phyloP scores from a whole-genome alignment of 2,329 filamentous ascomycete genomes.

The Xylaria sp. region DNA sequence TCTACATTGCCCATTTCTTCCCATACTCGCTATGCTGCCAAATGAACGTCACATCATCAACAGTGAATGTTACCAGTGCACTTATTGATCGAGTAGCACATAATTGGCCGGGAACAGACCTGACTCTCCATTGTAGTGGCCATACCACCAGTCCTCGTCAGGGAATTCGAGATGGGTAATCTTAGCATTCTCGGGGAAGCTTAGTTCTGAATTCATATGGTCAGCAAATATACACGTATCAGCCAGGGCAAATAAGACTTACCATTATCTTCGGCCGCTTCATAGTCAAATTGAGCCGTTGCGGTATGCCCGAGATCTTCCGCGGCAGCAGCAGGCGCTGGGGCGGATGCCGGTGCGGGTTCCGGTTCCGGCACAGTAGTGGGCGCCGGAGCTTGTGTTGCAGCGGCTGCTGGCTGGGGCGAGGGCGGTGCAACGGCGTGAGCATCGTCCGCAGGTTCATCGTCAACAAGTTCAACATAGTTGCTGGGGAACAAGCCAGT shows the following conservation, averaged over 20 bases:
- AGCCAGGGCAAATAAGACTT: conserved; percentile 43
- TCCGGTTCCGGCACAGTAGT: conserved; percentile 47
- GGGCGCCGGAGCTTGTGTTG: conserved; percentile 53
- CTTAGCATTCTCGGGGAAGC: conserved; percentile 89
- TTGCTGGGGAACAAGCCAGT: conserved; percentile 95
- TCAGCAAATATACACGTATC: conserved; percentile 41
- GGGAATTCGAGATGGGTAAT: conserved; percentile 91
- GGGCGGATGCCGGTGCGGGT: conserved; percentile 27
- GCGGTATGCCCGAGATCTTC: conserved; percentile 70
- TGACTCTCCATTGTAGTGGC: conserved; percentile 79
- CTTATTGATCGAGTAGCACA: conserved; percentile 58
- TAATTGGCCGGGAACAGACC: conserved; percentile 88
- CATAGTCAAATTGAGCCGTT: conserved; percentile 92
- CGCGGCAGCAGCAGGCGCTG: conserved; percentile 53
- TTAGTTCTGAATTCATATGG: conserved; percentile 67
- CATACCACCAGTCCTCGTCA: conserved; percentile 99
- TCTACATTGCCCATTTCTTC: conserved; percentile 30
- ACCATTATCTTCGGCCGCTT: conserved; percentile 95
- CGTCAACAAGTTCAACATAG: conserved; percentile 88
- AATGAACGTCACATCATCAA: conserved; percentile 18
- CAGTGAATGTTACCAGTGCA: conserved; percentile 8
- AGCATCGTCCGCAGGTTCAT: conserved; percentile 51
- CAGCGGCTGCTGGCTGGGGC: conserved; percentile 52
- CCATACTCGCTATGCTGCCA: conserved; percentile 37
- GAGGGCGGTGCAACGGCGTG: conserved; percentile 52